These are phyloP conservation scores for Croton laevigatus DNA, from an alignment of 441 rosid species.

Conservation along the genomic window DNA sequence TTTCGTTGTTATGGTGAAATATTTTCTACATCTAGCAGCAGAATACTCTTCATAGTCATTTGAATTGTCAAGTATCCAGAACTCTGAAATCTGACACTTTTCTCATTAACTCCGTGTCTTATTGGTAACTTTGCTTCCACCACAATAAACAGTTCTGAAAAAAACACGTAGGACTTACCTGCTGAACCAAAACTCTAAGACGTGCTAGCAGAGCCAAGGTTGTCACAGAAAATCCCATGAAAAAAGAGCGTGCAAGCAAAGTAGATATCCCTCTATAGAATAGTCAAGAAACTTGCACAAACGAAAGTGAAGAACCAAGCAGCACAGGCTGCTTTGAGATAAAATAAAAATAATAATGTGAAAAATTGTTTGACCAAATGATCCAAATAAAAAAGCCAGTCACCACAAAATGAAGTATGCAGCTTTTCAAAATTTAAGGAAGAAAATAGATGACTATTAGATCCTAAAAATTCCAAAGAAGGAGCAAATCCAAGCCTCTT, in stretches of 20 bases:
- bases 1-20: background rate
- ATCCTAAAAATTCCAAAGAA: background rate
- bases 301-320: background rate
- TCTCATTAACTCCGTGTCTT: background rate
- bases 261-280: slow-evolving; percentile 54
- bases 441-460: background rate
- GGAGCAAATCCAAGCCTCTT: background rate
- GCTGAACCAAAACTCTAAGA: slow-evolving; percentile 76
- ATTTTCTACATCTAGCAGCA: slow-evolving; percentile 9
- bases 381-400: background rate
- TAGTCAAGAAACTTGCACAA: slow-evolving; percentile 33
- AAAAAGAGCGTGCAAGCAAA: slow-evolving; percentile 81
- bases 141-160: background rate
- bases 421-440: background rate
- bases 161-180: slow-evolving; percentile 48
- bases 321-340: background rate
- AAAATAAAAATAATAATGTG: background rate
- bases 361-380: slow-evolving; percentile 5
- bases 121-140: slow-evolving; percentile 2
- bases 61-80: background rate
- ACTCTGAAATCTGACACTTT: background rate
- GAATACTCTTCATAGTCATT: background rate
- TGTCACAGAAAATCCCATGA: slow-evolving; percentile 68
- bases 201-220: slow-evolving; percentile 79
- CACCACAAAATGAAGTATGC: background rate